A percentile compares a stretch with the other conserved stretches of the same genome.
phyloP scores from a whole-genome alignment of 2,329 filamentous ascomycete species.

The Fonsecaea nubica region DNA sequence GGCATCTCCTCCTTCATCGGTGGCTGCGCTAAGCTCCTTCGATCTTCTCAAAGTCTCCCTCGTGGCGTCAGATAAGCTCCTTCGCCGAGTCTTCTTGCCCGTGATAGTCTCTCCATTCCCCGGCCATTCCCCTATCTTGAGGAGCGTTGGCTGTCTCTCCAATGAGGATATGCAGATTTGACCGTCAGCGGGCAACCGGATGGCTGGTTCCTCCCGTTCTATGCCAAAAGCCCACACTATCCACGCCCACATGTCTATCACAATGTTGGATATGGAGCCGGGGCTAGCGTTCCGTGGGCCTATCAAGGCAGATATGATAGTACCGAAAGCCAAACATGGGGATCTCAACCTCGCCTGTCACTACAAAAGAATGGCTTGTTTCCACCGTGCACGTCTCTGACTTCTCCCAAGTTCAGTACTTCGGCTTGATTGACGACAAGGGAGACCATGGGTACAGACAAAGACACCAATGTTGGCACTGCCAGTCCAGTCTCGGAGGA shows the following conservation, averaged over 20 bases:
- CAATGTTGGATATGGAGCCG: constrained; percentile 3
- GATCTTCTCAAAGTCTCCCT: not conserved
- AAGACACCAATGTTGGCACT: constrained; percentile 24
- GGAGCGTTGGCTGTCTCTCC: not conserved
- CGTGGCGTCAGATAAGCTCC: constrained; percentile 9
- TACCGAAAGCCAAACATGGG: not conserved
- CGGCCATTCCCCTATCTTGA: constrained; percentile 19
- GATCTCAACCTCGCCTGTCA: not conserved
- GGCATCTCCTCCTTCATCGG: constrained; percentile 7
- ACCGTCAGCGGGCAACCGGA: constrained; percentile 6
- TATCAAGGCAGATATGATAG: constrained; percentile 19
- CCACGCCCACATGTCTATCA: constrained; percentile 14
- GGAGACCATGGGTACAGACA: constrained; percentile 19
- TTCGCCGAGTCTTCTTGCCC: constrained; percentile 17
- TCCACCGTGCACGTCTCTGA: not conserved
- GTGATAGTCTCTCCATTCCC: not conserved
- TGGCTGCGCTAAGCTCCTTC: not conserved
- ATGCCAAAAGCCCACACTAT: not conserved
- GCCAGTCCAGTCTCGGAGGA: constrained; percentile 14
- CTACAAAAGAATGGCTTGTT: constrained; percentile 19
- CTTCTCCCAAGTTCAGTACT: constrained; percentile 7
- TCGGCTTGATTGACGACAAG: not conserved
- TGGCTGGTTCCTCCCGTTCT: not conserved
- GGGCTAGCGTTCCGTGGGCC: not conserved
- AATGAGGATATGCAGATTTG: constrained; percentile 7